These are phyloP conservation scores for Apiosordaria backusii DNA, from an alignment of 495 filamentous ascomycete species.

Conservation along the genomic window DNA sequence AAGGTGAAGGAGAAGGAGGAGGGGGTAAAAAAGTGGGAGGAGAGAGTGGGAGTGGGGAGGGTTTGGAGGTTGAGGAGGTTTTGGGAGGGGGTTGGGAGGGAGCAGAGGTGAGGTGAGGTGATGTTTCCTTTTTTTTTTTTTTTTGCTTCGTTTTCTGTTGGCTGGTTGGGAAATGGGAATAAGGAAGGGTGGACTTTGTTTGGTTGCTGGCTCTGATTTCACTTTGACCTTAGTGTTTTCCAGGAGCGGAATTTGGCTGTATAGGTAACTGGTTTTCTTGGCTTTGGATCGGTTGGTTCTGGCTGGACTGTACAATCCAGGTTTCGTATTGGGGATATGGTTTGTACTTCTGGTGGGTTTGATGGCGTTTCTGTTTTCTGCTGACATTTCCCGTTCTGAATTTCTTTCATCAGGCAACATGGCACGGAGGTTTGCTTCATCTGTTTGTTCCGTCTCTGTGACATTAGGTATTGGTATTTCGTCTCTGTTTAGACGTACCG, in stretches of 20 bases:
- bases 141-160: not conserved
- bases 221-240: no score
- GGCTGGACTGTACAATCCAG: not conserved
- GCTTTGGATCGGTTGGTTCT: no score
- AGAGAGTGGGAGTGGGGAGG: conserved; percentile 41
- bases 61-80: conserved; percentile 51
- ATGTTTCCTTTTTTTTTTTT: not conserved
- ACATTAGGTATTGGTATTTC: not conserved
- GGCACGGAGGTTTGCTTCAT: not conserved
- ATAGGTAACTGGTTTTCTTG: no score
- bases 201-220: not conserved
- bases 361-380: not conserved
- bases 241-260: no score
- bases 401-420: not conserved
- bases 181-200: not conserved
- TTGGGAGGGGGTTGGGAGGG: conserved; percentile 46
- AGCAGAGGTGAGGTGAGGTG: not conserved
- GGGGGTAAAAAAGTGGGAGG: conserved; percentile 39
- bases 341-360: not conserved
- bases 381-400: no score
- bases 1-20: conserved; percentile 41
- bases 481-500: not conserved
- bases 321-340: not conserved
- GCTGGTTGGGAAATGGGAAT: not conserved
- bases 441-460: not conserved